These are phyloP conservation scores for Straminergon stramineum DNA, from an alignment of 225 moss, liverwort and hornwort species.

Conservation along the genomic window DNA sequence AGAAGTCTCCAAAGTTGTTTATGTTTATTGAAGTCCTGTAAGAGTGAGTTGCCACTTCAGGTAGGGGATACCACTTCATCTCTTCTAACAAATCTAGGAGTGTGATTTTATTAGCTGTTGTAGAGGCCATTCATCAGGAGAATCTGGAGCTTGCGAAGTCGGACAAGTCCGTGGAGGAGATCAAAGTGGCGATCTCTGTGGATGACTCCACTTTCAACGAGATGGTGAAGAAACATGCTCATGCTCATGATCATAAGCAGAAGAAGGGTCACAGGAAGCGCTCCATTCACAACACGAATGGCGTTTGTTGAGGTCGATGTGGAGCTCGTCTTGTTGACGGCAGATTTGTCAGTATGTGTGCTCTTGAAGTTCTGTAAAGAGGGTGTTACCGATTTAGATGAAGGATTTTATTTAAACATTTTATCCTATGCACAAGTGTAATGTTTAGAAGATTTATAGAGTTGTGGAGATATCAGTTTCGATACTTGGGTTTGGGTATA, in stretches of 20 bases:
- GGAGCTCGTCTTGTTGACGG: neutral
- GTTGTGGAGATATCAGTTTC: neutral
- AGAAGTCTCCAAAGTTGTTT: neutral
- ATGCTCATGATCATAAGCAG: neutral
- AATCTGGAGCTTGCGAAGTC: neutral
- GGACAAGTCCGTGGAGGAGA: neutral
- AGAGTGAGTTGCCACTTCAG: neutral
- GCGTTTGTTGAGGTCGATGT: neutral
- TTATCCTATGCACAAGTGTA: neutral
- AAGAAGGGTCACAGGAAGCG: conserved; percentile 13
- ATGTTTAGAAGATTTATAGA: neutral
- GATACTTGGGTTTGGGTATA: neutral
- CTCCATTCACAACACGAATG: conserved; percentile 3
- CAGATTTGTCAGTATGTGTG: neutral
- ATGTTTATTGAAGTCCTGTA: neutral
- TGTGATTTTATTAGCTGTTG: neutral
- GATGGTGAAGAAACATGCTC: neutral
- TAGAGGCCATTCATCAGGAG: neutral
- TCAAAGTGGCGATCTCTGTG: neutral
- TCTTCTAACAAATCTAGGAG: neutral
- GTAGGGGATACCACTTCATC: neutral
- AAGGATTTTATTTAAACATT: neutral
- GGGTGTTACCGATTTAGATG: neutral
- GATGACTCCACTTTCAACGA: neutral
- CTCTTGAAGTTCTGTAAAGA: neutral